These are phyloP conservation scores for Coprinellus micaceus DNA, from an alignment of 768 basidiomycete species.

Conservation along the genomic window DNA sequence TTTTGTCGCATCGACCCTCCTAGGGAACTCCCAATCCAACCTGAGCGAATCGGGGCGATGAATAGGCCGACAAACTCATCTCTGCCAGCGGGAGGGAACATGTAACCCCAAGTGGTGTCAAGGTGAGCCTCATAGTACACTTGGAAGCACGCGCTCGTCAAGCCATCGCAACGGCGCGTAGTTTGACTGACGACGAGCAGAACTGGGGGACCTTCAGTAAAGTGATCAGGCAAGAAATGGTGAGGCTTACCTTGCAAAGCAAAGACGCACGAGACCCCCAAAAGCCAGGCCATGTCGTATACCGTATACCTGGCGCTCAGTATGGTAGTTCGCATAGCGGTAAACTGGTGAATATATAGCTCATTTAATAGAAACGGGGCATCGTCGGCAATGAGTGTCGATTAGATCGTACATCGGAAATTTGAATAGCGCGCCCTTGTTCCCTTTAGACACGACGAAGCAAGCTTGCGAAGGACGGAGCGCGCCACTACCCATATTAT, in stretches of 20 bases:
- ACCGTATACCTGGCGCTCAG: too few relatives aligned
- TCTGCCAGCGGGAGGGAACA: constrained; percentile 6
- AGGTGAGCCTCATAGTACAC: neutral
- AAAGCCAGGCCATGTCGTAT: too few relatives aligned
- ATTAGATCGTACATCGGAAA: neutral
- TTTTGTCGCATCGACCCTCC: constrained; percentile 11
- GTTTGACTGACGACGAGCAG: neutral
- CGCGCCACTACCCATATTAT: neutral
- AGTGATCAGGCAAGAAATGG: too few relatives aligned
- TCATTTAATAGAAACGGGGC: neutral
- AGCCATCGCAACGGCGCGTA: constrained; percentile 9
- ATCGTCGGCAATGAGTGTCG: neutral
- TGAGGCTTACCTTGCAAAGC: too few relatives aligned
- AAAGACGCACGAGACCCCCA: too few relatives aligned
- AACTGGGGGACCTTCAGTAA: neutral
- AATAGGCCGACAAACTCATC: constrained; percentile 12
- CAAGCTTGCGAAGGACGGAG: neutral
- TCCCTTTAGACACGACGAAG: neutral
- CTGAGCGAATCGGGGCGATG: constrained; percentile 4
- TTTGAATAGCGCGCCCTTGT: neutral
- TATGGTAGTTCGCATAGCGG: too few relatives aligned
- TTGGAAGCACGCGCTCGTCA: constrained; percentile 9
- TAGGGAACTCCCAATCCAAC: constrained; percentile 9
- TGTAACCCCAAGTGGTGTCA: constrained; percentile 5
- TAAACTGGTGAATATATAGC: too few relatives aligned